Evolutionary conservation across 1,139 yeast genomes (phyloP).

Genomic region (Pichia sp.): DNA sequence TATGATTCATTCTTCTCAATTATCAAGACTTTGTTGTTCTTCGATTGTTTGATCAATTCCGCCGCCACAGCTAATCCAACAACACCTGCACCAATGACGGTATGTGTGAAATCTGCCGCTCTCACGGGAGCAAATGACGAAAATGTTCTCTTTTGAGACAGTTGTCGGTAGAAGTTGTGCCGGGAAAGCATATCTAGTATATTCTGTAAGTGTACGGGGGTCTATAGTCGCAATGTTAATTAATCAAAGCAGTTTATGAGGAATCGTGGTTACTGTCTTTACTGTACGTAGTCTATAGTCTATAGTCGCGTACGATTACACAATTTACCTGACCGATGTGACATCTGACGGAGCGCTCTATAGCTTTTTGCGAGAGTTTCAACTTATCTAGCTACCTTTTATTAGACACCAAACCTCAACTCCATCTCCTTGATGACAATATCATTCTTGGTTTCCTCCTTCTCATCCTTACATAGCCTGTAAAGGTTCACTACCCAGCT

Average conservation of each 20-base stretch:
- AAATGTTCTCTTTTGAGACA: too few species aligned
- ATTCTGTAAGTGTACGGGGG: too few species aligned
- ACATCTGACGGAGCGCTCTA: too few species aligned
- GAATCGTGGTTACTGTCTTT: too few species aligned
- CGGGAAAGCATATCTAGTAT: too few species aligned
- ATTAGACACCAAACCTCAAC: neutral
- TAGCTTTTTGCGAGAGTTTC: neutral
- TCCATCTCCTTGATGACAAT: slow-evolving; percentile 1
- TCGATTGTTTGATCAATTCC: slow-evolving; percentile 43
- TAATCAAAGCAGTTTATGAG: too few species aligned
- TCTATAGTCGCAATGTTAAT: too few species aligned
- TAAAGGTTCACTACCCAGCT: slow-evolving; percentile 26
- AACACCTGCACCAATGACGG: slow-evolving; percentile 81
- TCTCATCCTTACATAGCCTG: slow-evolving; percentile 22
- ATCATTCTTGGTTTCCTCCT: slow-evolving; percentile 3
- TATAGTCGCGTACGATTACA: neutral
- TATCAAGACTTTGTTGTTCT: slow-evolving; percentile 45
- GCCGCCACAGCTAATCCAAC: slow-evolving; percentile 83
- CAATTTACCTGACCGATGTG: neutral
- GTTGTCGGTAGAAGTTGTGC: too few species aligned
- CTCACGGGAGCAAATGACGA: too few species aligned
- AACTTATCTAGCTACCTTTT: neutral
- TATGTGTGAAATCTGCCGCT: slow-evolving; percentile 62
- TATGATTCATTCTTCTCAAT: slow-evolving; percentile 58
- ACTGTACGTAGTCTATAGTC: too few species aligned